phyloP scores from a whole-genome alignment of 345 rosid genomes.

The Populus deltoides region DNA sequence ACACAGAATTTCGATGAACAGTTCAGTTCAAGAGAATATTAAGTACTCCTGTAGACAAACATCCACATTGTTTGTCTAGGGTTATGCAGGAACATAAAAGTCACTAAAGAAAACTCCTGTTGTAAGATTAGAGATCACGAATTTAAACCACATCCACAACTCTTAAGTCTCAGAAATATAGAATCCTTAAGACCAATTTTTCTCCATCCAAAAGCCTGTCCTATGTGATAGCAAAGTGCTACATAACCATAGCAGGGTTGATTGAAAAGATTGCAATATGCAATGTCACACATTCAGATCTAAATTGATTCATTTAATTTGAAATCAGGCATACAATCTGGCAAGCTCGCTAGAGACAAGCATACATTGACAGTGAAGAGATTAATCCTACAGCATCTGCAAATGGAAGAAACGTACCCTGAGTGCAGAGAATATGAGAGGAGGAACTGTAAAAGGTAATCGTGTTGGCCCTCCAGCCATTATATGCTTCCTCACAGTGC shows the following conservation, averaged over 20 bases:
- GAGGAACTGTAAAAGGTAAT: conserved; percentile 84
- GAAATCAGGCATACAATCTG: not conserved
- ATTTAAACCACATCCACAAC: not conserved
- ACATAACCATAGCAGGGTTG: conserved; percentile 1
- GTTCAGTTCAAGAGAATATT: not conserved
- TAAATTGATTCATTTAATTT: not conserved
- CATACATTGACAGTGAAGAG: not conserved
- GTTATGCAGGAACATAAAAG: not conserved
- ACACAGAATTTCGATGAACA: not conserved
- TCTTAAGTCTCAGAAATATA: not conserved
- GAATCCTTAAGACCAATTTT: not conserved
- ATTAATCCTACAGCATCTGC: not conserved
- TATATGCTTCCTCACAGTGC: conserved; percentile 72
- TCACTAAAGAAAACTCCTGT: not conserved
- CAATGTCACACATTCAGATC: not conserved
- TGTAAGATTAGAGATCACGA: not conserved
- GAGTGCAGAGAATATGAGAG: conserved; percentile 74
- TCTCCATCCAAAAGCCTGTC: not conserved
- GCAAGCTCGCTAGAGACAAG: not conserved
- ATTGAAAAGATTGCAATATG: not conserved
- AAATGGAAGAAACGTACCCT: conserved; percentile 51
- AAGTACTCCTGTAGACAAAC: not conserved
- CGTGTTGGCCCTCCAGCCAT: conserved; percentile 90
- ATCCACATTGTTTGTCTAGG: not conserved
- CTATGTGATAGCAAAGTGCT: not conserved